These are phyloP conservation scores for Bipolaris zeicola DNA, from an alignment of 2,329 filamentous ascomycete species.

Conservation along the genomic window DNA sequence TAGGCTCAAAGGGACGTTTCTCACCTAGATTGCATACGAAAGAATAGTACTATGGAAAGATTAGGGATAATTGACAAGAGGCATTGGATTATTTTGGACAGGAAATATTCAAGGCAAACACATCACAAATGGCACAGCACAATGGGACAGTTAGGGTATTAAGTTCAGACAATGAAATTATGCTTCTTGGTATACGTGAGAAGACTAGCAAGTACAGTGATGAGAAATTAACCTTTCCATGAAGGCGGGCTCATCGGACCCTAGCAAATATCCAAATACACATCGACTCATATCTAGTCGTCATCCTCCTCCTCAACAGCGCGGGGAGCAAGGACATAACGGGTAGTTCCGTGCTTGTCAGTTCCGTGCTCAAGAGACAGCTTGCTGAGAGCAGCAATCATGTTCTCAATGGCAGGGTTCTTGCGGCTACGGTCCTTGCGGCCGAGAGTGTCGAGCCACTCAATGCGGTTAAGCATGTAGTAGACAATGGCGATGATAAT, in stretches of 20 bases:
- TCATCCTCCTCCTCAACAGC: conserved; percentile 57
- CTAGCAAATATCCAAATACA: conserved; percentile 36
- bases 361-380: conserved; percentile 64
- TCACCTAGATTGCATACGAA: too few relatives aligned
- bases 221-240: conserved; percentile 34
- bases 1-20: too few relatives aligned
- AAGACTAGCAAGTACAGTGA: conserved; percentile 37
- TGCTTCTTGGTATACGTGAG: conserved; percentile 39
- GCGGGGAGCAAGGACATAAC: conserved; percentile 54
- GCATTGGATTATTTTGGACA: too few relatives aligned
- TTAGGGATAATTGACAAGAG: too few relatives aligned
- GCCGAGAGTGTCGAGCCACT: conserved; percentile 65
- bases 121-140: not conserved
- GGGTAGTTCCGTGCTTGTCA: conserved; percentile 54
- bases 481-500: conserved; percentile 71
- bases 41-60: too few relatives aligned
- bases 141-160: conserved; percentile 9
- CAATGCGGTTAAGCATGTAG: conserved; percentile 64
- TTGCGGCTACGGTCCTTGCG: conserved; percentile 65
- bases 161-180: conserved; percentile 39
- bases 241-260: conserved; percentile 34
- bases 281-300: conserved; percentile 41
- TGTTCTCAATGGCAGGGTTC: conserved; percentile 70
- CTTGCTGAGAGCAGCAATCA: conserved; percentile 68
- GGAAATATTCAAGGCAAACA: too few relatives aligned